These are phyloP conservation scores for Beta vulgaris DNA, from an alignment of 148 eudicot species.

Conservation along the genomic window DNA sequence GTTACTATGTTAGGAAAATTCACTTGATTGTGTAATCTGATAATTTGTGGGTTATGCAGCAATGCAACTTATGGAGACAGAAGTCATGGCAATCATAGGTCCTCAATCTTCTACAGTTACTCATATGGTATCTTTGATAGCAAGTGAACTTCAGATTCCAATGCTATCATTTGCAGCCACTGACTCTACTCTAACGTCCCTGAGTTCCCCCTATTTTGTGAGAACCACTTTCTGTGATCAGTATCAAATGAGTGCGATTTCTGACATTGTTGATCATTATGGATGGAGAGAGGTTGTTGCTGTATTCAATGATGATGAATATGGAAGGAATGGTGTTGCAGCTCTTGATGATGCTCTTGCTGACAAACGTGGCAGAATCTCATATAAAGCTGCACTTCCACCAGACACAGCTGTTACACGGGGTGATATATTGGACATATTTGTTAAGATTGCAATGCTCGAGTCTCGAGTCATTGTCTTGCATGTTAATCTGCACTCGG, in stretches of 20 bases:
- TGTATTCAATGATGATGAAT: conserved; percentile 74
- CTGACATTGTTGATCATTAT: conserved; percentile 66
- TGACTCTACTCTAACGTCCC: conserved; percentile 75
- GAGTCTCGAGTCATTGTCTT: conserved; percentile 79
- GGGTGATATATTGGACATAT: conserved; percentile 63
- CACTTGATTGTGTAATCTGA: conserved; percentile 15
- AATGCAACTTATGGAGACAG: conserved; percentile 69
- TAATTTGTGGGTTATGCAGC: conserved; percentile 48
- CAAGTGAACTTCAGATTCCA: conserved; percentile 77
- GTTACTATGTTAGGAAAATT: conserved; percentile 10
- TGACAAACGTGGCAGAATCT: conserved; percentile 61
- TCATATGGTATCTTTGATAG: conserved; percentile 53
- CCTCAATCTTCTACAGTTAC: conserved; percentile 92
- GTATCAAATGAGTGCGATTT: conserved; percentile 81
- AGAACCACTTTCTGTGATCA: conserved; percentile 73
- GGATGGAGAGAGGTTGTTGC: conserved; percentile 76
- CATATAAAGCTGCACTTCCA: conserved; percentile 68
- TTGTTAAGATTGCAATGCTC: conserved; percentile 64
- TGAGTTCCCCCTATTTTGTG: conserved; percentile 73
- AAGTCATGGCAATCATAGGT: conserved; percentile 78
- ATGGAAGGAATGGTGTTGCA: conserved; percentile 82
- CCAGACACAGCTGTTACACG: conserved; percentile 45
- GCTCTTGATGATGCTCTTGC: conserved; percentile 78
- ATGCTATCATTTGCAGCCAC: conserved; percentile 84
- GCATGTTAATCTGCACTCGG: conserved; percentile 61